Conservation (phyloP, 2,329 filamentous ascomycete species). For the Cercospora nicotianae region DNA sequence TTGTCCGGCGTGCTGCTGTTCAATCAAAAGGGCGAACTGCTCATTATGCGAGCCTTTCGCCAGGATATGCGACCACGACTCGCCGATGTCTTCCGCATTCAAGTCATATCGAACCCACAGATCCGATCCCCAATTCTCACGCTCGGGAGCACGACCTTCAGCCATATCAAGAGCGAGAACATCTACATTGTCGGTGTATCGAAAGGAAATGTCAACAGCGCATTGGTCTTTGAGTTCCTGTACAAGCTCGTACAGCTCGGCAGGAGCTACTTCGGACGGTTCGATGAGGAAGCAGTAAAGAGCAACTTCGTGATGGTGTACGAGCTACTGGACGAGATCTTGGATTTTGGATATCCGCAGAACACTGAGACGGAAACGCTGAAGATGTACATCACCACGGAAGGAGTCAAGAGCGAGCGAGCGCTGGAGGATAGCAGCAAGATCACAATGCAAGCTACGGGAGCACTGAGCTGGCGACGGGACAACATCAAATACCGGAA, state of each 20-base stretch:
- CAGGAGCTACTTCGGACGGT: conserved; percentile 96
- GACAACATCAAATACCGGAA: conserved; percentile 98
- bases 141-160: conserved; percentile 95
- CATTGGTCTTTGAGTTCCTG: conserved; percentile 95
- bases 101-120: conserved; percentile 95
- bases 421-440: conserved; percentile 87
- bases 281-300: conserved; percentile 99
- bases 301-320: conserved; percentile 99
- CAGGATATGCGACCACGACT: conserved; percentile 97
- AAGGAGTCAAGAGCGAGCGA: conserved; percentile 91
- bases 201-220: conserved; percentile 98
- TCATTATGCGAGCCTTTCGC: conserved; percentile 98
- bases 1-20: conserved; percentile 96
- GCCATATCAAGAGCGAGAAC: conserved; percentile 99
- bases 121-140: conserved; percentile 97
- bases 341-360: conserved; percentile 98
- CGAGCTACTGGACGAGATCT: conserved; percentile 94
- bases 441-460: conserved; percentile 99
- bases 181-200: conserved; percentile 97
- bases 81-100: conserved; percentile 98
- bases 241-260: conserved; percentile 89
- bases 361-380: conserved; percentile 98
- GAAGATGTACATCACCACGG: conserved; percentile 99
- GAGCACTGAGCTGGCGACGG: conserved; percentile 93
- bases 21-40: conserved; percentile 99